Conservation (phyloP, 2,329 filamentous ascomycete species). For the Dactylellina drechsleri region DNA sequence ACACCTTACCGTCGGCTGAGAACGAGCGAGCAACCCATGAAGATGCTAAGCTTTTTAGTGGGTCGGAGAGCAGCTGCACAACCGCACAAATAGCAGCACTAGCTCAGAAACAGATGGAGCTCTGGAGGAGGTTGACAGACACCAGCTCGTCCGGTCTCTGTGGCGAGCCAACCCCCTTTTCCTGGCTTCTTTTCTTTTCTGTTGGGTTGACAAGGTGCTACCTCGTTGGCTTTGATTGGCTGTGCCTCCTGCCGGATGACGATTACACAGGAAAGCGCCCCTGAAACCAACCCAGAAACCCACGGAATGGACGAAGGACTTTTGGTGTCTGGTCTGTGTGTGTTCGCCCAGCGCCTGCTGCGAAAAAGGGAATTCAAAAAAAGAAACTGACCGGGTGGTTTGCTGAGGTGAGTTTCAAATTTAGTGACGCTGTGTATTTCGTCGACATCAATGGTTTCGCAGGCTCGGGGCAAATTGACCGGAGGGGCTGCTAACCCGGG, state of each 20-base stretch:
- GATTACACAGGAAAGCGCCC: slow-evolving; percentile 39
- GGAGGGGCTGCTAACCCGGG: slow-evolving; percentile 39
- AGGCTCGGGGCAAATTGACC: slow-evolving; percentile 33
- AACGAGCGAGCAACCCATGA: background rate
- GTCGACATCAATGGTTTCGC: slow-evolving; percentile 50
- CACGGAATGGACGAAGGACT: background rate
- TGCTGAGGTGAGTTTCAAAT: slow-evolving; percentile 49
- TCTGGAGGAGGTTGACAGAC: slow-evolving; percentile 1
- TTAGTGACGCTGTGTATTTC: slow-evolving; percentile 35
- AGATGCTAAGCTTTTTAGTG: slow-evolving; percentile 24
- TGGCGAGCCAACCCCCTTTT: slow-evolving; percentile 38
- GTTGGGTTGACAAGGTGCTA: slow-evolving; percentile 17
- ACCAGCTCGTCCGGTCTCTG: no score
- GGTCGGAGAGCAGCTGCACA: slow-evolving; percentile 2
- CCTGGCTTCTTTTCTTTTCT: background rate
- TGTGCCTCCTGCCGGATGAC: slow-evolving; percentile 40
- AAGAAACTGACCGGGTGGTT: slow-evolving; percentile 1
- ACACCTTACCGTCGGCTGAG: slow-evolving; percentile 5
- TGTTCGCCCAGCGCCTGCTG: slow-evolving; percentile 19
- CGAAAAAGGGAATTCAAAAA: slow-evolving; percentile 21
- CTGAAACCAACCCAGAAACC: slow-evolving; percentile 33
- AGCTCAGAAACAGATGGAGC: background rate
- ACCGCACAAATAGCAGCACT: background rate
- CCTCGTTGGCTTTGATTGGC: slow-evolving; percentile 43
- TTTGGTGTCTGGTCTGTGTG: background rate